phyloP scores from a whole-genome alignment of 148 eudicot species.

The Persicaria maculosa region DNA sequence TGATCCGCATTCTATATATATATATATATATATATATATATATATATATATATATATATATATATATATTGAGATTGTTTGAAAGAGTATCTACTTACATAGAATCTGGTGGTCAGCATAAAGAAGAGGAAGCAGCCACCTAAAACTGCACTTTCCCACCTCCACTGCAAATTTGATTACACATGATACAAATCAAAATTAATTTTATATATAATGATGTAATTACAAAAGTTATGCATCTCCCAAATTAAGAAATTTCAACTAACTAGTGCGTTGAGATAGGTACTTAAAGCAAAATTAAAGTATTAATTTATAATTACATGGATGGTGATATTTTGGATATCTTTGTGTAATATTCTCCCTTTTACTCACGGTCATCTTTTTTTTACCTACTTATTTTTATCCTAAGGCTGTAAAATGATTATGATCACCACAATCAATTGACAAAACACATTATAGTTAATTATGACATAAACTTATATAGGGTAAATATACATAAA shows the following conservation, averaged over 20 bases:
- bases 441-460: too few relatives aligned
- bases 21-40: too few relatives aligned
- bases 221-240: neutral
- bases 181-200: neutral
- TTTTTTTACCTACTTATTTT: neutral
- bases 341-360: neutral
- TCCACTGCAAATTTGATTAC: conserved; percentile 37
- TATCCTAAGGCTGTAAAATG: neutral
- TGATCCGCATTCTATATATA: too few relatives aligned
- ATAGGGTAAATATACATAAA: too few relatives aligned
- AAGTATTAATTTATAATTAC: neutral
- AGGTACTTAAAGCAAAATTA: neutral
- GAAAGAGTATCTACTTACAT: conserved; percentile 29
- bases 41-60: too few relatives aligned
- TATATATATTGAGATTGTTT: neutral
- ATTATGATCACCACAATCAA: too few relatives aligned
- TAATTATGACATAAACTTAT: too few relatives aligned
- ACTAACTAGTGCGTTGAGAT: neutral
- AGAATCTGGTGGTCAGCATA: conserved; percentile 39
- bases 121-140: conserved; percentile 47
- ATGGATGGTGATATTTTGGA: neutral
- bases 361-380: conserved; percentile 1
- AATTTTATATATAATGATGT: neutral
- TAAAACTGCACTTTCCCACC: conserved; percentile 54
- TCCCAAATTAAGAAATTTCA: neutral